A percentile compares a stretch with the other conserved stretches of the same genome.
phyloP scores from a whole-genome alignment of 805 yeast genomes.

The Cyberlindnera misumaiensis region DNA sequence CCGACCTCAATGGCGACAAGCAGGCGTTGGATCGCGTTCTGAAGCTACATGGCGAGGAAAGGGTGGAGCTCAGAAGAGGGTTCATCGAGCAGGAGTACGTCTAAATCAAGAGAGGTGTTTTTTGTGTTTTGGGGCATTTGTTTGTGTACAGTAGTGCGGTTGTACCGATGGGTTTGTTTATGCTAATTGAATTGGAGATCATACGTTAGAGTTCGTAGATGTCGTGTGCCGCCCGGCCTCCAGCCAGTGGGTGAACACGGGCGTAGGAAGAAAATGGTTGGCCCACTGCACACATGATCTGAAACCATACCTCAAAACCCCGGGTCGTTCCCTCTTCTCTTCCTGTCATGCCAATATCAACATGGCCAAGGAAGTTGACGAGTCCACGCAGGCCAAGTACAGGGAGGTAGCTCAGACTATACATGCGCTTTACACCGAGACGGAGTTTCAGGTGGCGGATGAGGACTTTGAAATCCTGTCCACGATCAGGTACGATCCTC shows the following conservation, averaged over 20 bases:
- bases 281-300: background rate
- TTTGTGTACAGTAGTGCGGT: no score
- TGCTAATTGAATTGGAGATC: no score
- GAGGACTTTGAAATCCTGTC: slow-evolving; percentile 52
- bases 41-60: slow-evolving; percentile 33
- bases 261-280: no score
- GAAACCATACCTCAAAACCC: background rate
- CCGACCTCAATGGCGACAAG: slow-evolving; percentile 20
- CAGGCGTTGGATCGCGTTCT: slow-evolving; percentile 28
- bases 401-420: slow-evolving; percentile 3
- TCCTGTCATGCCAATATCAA: no score
- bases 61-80: slow-evolving; percentile 35
- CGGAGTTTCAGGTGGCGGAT: slow-evolving; percentile 9
- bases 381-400: slow-evolving; percentile 5
- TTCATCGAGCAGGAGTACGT: slow-evolving; percentile 32
- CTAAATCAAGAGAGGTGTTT: slow-evolving; percentile 7
- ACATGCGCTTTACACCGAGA: slow-evolving; percentile 4
- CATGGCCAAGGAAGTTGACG: slow-evolving; percentile 3
- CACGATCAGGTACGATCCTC: slow-evolving; percentile 73
- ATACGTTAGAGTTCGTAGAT: no score
- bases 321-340: background rate
- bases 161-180: no score
- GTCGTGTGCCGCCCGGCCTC: no score
- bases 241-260: no score
- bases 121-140: no score